Percentiles rank a stretch among this genome's conserved stretches.
phyloP scores from a whole-genome alignment of 352 stramenopile genomes.

The Globisporangium mamillatum region DNA sequence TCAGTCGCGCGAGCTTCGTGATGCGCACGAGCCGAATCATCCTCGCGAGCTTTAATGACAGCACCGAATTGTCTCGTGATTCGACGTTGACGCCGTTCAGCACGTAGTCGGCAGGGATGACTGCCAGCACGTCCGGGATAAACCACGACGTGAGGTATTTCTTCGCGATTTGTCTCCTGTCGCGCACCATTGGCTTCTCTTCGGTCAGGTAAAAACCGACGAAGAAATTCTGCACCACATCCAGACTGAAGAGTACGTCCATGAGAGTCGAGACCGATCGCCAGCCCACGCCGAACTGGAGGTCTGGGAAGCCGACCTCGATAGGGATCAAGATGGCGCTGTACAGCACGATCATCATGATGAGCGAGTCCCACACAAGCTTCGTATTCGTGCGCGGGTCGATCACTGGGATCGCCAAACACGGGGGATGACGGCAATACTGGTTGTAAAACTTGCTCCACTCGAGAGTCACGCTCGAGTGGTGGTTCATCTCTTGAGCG shows the following conservation, averaged over 20 bases:
- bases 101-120: constrained; percentile 56
- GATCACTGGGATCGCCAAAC: constrained; percentile 37
- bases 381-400: constrained; percentile 58
- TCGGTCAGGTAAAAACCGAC: constrained; percentile 62
- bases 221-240: constrained; percentile 72
- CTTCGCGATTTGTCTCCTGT: constrained; percentile 40
- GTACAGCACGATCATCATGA: constrained; percentile 77
- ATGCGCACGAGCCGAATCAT: constrained; percentile 65
- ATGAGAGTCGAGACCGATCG: constrained; percentile 25
- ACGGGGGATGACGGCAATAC: constrained; percentile 28
- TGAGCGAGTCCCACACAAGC: constrained; percentile 59
- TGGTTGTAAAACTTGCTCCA: constrained; percentile 40
- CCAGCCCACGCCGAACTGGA: constrained; percentile 35
- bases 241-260: constrained; percentile 60
- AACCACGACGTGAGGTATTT: constrained; percentile 66
- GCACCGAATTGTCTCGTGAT: constrained; percentile 36
- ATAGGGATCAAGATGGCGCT: constrained; percentile 68
- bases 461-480: constrained; percentile 33
- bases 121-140: constrained; percentile 43
- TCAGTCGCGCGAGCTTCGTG: constrained; percentile 64
- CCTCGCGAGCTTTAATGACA: constrained; percentile 63
- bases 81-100: constrained; percentile 17
- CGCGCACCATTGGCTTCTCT: constrained; percentile 54
- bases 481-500: constrained; percentile 21
- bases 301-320: constrained; percentile 66